Percentiles rank a stretch among this genome's conserved stretches.
Evolutionary conservation across 2,329 filamentous ascomycete genomes (phyloP).

Genomic region (Aphanoascus verrucosus): DNA sequence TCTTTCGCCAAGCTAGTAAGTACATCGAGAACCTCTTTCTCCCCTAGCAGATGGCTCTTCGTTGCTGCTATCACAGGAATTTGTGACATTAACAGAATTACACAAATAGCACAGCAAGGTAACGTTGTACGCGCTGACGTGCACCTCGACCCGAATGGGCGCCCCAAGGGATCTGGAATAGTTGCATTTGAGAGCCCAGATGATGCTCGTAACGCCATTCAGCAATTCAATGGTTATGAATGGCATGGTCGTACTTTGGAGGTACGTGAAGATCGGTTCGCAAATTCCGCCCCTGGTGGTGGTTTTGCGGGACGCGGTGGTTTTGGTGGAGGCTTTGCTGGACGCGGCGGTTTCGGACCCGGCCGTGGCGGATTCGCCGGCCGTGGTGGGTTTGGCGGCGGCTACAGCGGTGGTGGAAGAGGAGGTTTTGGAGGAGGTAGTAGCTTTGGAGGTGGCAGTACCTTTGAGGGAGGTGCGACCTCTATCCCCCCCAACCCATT

Average conservation of each 20-base stretch:
- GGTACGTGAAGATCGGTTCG: constrained; percentile 92
- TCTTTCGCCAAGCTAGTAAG: constrained; percentile 96
- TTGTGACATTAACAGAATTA: constrained; percentile 25
- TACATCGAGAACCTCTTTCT: constrained; percentile 20
- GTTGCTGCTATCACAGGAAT: background rate
- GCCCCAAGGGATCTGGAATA: constrained; percentile 92
- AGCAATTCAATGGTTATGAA: constrained; percentile 96
- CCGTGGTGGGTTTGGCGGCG: constrained; percentile 47
- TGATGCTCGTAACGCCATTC: constrained; percentile 89
- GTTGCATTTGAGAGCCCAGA: constrained; percentile 93
- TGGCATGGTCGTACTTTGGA: constrained; percentile 93
- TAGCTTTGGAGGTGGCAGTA: constrained; percentile 30
- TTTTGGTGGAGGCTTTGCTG: constrained; percentile 30
- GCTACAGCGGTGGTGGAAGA: constrained; percentile 38
- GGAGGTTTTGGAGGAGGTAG: constrained; percentile 41
- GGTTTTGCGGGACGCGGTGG: constrained; percentile 35
- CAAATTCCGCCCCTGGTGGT: constrained; percentile 40
- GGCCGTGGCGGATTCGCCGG: constrained; percentile 42
- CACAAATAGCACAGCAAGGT: constrained; percentile 45
- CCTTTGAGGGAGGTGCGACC: constrained; percentile 27
- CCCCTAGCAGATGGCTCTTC: constrained; percentile 6
- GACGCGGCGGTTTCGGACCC: constrained; percentile 49
- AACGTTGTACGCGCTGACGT: constrained; percentile 90
- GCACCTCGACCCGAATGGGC: constrained; percentile 79
- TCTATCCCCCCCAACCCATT: constrained; percentile 68